Percentiles rank a stretch among this genome's conserved stretches.
phyloP scores from a whole-genome alignment of 768 basidiomycete genomes.

The Coprinellus micaceus region DNA sequence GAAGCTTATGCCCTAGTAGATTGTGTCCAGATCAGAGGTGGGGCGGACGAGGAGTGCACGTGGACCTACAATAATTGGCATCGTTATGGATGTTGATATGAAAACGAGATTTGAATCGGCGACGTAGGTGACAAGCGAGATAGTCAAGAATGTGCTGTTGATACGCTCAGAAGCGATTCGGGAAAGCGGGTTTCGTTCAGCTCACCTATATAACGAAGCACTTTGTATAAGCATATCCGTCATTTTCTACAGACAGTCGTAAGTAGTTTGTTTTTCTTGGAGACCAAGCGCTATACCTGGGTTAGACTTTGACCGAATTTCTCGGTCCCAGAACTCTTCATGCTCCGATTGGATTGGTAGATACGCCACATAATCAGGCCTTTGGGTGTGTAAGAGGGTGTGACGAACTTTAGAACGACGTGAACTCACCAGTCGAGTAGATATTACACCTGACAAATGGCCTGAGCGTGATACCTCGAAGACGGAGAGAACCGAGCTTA shows the following conservation, averaged over 20 bases:
- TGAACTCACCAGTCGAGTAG: not conserved
- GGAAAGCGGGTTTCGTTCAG: not conserved
- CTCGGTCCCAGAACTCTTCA: not conserved
- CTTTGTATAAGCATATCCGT: not conserved
- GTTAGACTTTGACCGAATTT: not conserved
- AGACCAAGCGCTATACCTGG: not conserved
- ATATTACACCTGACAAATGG: not conserved
- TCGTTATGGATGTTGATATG: not conserved
- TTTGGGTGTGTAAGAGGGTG: not conserved
- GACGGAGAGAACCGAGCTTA: not conserved
- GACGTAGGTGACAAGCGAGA: constrained; percentile 1
- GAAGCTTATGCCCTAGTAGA: not conserved
- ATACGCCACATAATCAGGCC: not conserved
- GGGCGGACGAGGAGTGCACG: not conserved
- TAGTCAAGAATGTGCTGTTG: not conserved
- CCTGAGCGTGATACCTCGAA: not conserved
- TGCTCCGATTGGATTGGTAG: not conserved
- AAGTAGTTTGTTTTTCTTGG: too few species aligned
- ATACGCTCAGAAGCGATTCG: not conserved
- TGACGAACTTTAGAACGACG: too few species aligned
- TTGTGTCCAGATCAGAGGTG: not conserved
- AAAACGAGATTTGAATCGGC: not conserved
- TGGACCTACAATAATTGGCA: not conserved
- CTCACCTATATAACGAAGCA: not conserved
- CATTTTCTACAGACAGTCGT: not conserved